phyloP scores from a whole-genome alignment of 2,329 filamentous ascomycete genomes.

The Moelleriella libera region DNA sequence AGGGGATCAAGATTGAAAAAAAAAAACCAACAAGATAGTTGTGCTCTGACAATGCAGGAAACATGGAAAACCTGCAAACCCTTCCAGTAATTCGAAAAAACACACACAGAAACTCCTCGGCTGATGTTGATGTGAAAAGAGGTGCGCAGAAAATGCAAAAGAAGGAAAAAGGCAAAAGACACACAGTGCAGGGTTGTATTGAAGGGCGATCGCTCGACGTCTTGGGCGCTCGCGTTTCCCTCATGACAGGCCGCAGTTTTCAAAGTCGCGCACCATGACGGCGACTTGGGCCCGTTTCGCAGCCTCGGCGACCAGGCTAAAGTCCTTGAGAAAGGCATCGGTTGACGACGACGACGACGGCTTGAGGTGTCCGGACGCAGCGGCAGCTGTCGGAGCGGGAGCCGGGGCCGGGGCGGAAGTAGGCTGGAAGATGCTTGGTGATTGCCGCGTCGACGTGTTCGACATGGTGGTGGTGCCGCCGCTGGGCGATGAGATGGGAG shows the following conservation, averaged over 20 bases:
- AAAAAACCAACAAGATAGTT: too few species aligned
- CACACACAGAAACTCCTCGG: not conserved
- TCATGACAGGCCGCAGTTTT: conserved; percentile 45
- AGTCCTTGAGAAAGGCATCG: conserved; percentile 59
- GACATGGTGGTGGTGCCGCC: conserved; percentile 4
- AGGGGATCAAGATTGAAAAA: too few species aligned
- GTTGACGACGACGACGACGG: conserved; percentile 27
- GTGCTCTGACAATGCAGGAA: too few species aligned
- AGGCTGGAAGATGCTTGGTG: conserved; percentile 6
- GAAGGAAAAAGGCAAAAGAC: too few species aligned
- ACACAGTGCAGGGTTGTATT: too few species aligned
- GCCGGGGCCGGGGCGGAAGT: conserved; percentile 7
- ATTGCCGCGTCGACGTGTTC: conserved; percentile 15
- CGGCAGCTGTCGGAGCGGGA: conserved; percentile 11
- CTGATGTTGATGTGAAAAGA: not conserved
- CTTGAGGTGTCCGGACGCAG: conserved; percentile 15
- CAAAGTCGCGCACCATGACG: conserved; percentile 75
- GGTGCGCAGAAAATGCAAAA: too few species aligned
- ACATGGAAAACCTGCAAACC: too few species aligned
- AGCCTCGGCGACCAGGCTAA: conserved; percentile 79
- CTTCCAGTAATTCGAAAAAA: too few species aligned
- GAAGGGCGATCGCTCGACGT: not conserved
- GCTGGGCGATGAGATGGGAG: conserved; percentile 3
- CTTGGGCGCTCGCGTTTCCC: not conserved
- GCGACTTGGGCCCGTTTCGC: conserved; percentile 88